Evolutionary conservation across 1,284 basidiomycete genomes (phyloP).

Genomic region (Sporisorium scitamineum): DNA sequence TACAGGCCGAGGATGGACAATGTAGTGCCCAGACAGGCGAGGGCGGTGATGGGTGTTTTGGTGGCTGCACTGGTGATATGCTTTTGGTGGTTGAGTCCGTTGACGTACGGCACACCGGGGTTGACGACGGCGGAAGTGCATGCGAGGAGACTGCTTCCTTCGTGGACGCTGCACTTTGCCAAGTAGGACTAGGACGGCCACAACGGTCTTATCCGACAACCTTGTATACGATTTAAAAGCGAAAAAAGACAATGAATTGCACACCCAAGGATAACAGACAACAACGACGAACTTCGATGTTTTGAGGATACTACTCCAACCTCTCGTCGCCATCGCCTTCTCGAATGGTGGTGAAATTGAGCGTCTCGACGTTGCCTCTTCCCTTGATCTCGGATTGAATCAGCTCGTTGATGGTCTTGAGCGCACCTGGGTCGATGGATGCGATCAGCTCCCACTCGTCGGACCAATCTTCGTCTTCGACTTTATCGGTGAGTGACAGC

Average conservation of each 20-base stretch:
- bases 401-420: constrained; percentile 88
- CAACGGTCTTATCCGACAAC: background rate
- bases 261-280: background rate
- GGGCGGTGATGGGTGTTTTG: constrained; percentile 17
- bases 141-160: constrained; percentile 45
- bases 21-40: constrained; percentile 27
- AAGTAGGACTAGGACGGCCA: constrained; percentile 23
- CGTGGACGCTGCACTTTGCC: constrained; percentile 63
- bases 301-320: constrained; percentile 37
- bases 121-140: constrained; percentile 48
- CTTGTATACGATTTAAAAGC: background rate
- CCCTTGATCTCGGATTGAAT: constrained; percentile 84
- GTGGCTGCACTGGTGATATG: constrained; percentile 37
- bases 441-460: constrained; percentile 85
- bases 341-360: constrained; percentile 61
- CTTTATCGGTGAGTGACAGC: constrained; percentile 79
- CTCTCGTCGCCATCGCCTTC: constrained; percentile 62
- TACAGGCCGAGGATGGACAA: constrained; percentile 43
- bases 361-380: constrained; percentile 77
- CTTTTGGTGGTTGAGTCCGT: constrained; percentile 60
- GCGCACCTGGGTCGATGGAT: constrained; percentile 91
- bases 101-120: constrained; percentile 61
- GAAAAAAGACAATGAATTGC: constrained; percentile 11
- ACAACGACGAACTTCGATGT: background rate
- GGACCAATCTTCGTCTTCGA: constrained; percentile 84